Conservation (phyloP, 148 eudicot species). For the Heliamphora exappendiculata region DNA sequence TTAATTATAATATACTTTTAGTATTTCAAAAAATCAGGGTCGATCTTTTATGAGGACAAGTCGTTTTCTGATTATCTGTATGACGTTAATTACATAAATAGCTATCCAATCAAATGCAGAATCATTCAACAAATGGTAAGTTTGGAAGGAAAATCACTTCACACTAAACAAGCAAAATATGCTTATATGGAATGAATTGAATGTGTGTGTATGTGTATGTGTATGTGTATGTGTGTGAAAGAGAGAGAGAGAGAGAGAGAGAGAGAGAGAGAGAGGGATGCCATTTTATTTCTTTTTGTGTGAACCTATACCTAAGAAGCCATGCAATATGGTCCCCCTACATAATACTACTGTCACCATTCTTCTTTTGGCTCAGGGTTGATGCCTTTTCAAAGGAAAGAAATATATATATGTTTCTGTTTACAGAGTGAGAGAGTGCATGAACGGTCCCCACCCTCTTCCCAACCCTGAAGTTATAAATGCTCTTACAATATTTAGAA, state of each 20-base stretch:
- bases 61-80: constrained; percentile 9
- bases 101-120: background rate
- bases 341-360: background rate
- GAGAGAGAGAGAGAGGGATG: background rate
- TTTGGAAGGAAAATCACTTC: background rate
- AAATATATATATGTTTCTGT: too few relatives aligned
- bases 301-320: constrained; percentile 11
- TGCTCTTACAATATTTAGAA: constrained; percentile 21
- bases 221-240: too few relatives aligned
- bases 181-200: background rate
- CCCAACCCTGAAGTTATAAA: constrained; percentile 24
- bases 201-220: too few relatives aligned
- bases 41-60: too few relatives aligned
- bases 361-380: constrained; percentile 12
- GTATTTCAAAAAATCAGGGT: too few relatives aligned
- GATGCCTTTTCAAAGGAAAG: constrained; percentile 1
- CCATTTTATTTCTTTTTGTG: constrained; percentile 3
- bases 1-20: too few relatives aligned
- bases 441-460: constrained; percentile 7
- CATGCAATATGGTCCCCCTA: constrained; percentile 21
- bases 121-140: constrained; percentile 13
- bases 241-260: constrained; percentile 1
- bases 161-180: constrained; percentile 4
- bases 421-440: background rate
- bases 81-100: background rate